Evolutionary conservation across 306 rosid genomes (phyloP).

Genomic region (Trifolium fragiferum): DNA sequence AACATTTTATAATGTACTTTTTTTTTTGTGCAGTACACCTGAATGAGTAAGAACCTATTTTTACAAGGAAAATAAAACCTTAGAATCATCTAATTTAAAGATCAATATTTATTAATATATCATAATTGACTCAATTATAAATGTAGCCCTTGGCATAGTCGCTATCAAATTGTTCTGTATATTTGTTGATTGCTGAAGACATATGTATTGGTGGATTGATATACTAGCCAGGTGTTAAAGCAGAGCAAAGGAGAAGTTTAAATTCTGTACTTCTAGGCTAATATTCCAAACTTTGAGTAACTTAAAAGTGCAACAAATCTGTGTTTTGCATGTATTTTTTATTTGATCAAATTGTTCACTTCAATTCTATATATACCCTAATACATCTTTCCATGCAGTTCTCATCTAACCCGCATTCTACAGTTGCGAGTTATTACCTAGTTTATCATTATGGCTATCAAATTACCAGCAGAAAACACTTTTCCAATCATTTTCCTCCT

Average conservation of each 20-base stretch:
- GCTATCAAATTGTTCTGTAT: constrained; percentile 27
- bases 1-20: constrained; percentile 32
- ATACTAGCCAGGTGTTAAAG: constrained; percentile 49
- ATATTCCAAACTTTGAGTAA: constrained; percentile 53
- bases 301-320: constrained; percentile 57
- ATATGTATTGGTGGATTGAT: constrained; percentile 39
- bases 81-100: background rate
- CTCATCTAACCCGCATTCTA: constrained; percentile 38
- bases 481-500: constrained; percentile 43
- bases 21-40: constrained; percentile 13
- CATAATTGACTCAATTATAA: constrained; percentile 2
- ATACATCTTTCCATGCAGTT: constrained; percentile 16
- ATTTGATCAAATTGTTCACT: background rate
- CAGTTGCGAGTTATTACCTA: background rate
- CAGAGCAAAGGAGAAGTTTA: constrained; percentile 47
- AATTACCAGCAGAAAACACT: constrained; percentile 32
- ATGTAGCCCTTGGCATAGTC: constrained; percentile 1
- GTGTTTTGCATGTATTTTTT: background rate
- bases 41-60: background rate
- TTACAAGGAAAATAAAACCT: constrained; percentile 19
- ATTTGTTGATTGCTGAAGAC: constrained; percentile 28
- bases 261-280: constrained; percentile 47
- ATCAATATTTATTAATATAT: constrained; percentile 5
- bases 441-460: constrained; percentile 47
- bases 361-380: constrained; percentile 41